phyloP scores from a whole-genome alignment of 345 rosid species.

The Acer negundo region DNA sequence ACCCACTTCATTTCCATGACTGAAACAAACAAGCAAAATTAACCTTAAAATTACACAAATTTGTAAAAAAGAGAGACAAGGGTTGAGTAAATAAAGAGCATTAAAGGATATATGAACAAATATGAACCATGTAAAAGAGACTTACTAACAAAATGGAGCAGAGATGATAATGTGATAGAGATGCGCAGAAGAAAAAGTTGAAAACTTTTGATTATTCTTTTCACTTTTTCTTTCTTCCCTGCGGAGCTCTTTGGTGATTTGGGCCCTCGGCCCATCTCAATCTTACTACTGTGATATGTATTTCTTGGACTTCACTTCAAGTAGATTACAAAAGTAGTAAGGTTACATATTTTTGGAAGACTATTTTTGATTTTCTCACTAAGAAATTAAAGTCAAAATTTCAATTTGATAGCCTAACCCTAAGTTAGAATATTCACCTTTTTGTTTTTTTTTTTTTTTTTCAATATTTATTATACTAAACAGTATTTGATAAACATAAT shows the following conservation, averaged over 20 bases:
- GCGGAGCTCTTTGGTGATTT: neutral
- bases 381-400: too few species aligned
- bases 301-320: too few species aligned
- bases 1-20: constrained; percentile 17
- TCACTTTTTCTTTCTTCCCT: neutral
- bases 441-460: too few species aligned
- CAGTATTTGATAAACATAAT: too few species aligned
- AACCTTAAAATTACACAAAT: neutral
- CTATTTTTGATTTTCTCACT: too few species aligned
- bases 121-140: neutral
- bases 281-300: neutral
- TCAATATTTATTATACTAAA: too few species aligned
- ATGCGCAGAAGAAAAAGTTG: neutral
- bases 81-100: constrained; percentile 18
- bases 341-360: too few species aligned
- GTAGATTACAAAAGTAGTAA: too few species aligned
- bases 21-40: neutral
- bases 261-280: neutral
- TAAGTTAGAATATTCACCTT: too few species aligned
- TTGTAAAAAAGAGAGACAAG: neutral
- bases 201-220: neutral
- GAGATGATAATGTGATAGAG: neutral
- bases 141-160: neutral
- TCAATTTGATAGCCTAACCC: too few species aligned
- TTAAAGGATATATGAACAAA: neutral